Evolutionary conservation across 208 protist genomes (phyloP).

Genomic region (Crithidia acanthocephali): DNA sequence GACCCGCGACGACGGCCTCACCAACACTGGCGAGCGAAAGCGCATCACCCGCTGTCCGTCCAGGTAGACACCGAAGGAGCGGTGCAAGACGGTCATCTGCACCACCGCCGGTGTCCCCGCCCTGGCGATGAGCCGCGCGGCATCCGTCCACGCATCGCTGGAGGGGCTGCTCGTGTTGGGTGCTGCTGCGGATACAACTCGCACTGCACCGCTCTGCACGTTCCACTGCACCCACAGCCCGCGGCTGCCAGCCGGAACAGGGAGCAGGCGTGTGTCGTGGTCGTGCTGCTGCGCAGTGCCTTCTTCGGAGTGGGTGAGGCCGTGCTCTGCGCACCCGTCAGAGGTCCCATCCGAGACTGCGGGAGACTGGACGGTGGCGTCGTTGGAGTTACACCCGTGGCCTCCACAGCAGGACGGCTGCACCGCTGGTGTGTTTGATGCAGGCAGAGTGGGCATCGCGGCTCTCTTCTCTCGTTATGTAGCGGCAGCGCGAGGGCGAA

Average conservation of each 20-base stretch:
- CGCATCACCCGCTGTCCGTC: conserved; percentile 26
- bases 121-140: conserved; percentile 11
- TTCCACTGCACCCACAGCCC: conserved; percentile 16
- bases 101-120: conserved; percentile 10
- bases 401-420: not conserved
- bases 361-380: not conserved
- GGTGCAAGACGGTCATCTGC: conserved; percentile 19
- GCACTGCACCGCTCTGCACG: not conserved
- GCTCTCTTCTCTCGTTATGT: too few relatives aligned
- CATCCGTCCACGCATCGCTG: conserved; percentile 11
- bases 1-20: conserved; percentile 3
- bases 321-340: not conserved
- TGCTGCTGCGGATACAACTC: not conserved
- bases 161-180: not conserved
- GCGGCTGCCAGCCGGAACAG: not conserved
- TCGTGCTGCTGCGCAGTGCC: not conserved
- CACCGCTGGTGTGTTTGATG: too few relatives aligned
- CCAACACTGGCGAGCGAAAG: conserved; percentile 12
- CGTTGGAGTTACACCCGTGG: not conserved
- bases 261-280: not conserved
- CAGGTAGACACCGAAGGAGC: conserved; percentile 15
- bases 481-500: too few relatives aligned
- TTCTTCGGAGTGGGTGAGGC: not conserved
- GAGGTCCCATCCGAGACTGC: not conserved
- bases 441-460: too few relatives aligned